A percentile compares a stretch with the other conserved stretches of the same genome.
These are phyloP conservation scores for Botrytis medusae DNA, from an alignment of 2,329 filamentous ascomycete species.

Conservation along the genomic window DNA sequence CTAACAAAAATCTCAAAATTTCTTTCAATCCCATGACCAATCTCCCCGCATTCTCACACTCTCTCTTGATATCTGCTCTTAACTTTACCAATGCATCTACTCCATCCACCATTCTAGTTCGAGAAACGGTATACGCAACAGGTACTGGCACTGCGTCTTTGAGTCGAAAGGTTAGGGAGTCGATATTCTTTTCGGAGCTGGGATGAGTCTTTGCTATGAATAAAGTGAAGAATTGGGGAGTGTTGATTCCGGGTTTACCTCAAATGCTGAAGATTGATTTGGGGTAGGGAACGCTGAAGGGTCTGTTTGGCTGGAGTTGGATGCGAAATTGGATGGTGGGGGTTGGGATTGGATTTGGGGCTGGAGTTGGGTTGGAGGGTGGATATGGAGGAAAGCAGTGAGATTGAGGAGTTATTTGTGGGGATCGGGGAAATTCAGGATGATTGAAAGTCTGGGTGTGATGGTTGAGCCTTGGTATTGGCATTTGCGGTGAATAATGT, in stretches of 20 bases:
- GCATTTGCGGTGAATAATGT: background rate
- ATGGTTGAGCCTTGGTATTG: background rate
- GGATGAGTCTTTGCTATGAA: background rate
- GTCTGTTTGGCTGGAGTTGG: background rate
- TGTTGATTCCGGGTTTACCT: background rate
- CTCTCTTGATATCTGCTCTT: background rate
- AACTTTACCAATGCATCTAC: background rate
- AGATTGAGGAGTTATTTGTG: background rate
- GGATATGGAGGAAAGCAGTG: no score
- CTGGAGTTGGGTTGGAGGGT: background rate
- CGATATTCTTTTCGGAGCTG: no score
- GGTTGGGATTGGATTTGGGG: background rate
- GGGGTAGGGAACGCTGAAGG: background rate
- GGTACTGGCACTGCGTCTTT: constrained; percentile 7
- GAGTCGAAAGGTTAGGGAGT: background rate
- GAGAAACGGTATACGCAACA: background rate
- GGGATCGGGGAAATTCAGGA: background rate
- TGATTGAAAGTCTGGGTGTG: background rate
- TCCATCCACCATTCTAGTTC: background rate
- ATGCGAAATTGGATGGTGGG: constrained; percentile 4
- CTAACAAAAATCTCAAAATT: constrained; percentile 2
- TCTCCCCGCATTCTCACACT: background rate
- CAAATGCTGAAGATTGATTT: background rate
- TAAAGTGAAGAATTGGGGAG: background rate
- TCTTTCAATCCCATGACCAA: background rate